Evolutionary conservation across 768 basidiomycete genomes (phyloP).

Genomic region (Tulasnella calospora): DNA sequence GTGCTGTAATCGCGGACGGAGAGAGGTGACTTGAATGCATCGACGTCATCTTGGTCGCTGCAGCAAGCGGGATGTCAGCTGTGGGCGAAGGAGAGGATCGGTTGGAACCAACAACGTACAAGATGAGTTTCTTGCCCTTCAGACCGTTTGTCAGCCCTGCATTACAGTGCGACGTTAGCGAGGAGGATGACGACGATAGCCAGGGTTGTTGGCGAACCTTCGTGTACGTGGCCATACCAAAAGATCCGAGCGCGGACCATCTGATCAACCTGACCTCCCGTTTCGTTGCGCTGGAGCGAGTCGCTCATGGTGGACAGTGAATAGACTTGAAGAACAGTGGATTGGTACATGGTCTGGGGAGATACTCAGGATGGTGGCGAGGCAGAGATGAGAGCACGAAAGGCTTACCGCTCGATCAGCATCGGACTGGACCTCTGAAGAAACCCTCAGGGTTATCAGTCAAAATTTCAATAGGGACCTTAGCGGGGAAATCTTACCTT

Average conservation of each 20-base stretch:
- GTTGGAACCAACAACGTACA: constrained; percentile 48
- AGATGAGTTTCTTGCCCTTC: constrained; percentile 72
- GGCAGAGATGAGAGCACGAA: not conserved
- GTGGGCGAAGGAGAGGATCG: not conserved
- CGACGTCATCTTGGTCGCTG: constrained; percentile 63
- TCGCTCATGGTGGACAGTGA: constrained; percentile 60
- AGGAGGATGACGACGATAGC: not conserved
- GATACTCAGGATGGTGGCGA: constrained; percentile 27
- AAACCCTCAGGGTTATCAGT: not conserved
- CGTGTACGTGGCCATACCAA: constrained; percentile 84
- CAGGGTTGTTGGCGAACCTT: constrained; percentile 39
- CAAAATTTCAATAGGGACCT: not conserved
- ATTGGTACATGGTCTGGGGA: constrained; percentile 65
- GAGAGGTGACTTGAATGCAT: constrained; percentile 52
- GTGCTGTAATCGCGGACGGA: constrained; percentile 38
- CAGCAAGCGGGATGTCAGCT: not conserved
- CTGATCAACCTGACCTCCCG: constrained; percentile 52
- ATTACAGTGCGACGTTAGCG: not conserved
- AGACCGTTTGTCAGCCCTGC: constrained; percentile 65
- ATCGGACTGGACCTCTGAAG: constrained; percentile 43
- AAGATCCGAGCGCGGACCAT: constrained; percentile 71
- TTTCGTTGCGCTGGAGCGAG: constrained; percentile 46
- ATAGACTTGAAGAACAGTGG: constrained; percentile 75
- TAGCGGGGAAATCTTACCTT: constrained; percentile 52
- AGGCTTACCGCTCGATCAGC: constrained; percentile 44